Evolutionary conservation across 352 stramenopile species (phyloP), one percentile per base, ranked within the genome.

Genomic region (Globisporangium paroecandrum): DNA sequence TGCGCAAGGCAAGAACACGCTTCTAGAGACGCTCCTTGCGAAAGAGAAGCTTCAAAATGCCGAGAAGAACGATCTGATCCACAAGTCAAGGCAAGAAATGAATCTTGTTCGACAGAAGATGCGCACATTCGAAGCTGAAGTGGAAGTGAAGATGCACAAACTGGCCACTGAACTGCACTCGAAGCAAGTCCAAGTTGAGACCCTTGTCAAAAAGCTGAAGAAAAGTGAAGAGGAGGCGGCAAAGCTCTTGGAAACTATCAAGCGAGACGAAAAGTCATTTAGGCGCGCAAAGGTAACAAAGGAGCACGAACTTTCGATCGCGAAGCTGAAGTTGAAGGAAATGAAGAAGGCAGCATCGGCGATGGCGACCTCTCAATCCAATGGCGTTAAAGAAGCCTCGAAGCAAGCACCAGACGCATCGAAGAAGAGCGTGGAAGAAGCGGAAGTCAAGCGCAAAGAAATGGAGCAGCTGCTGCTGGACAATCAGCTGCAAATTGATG

Each of bases 1-100:
- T 25, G 80, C 79, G 5, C 79, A 91, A 58, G 85, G 85, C 29
- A 82, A 89, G 64, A 87, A 82, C 41, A 58, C 75, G 7, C 20
- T 91, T 32, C 60, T 93, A 25, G 81, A 90, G 62, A 74, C 75
- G n/a, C 63, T 91, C n/a, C 72, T 93, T 3, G 71, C 77, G 0
- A 77, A 77, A 41, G 84, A 89, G 62, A 90, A 89, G 69, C 53
- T 70, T 12, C 77, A 87, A 20, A 84, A 77, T 27, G 74, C 86
- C 34, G 78, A 90, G 62, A 90, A 87, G 64, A 77, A 71, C 22
- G 76, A 88, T 60, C 36, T 83, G 62, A 65, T 89, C 3, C 78
- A 74, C 3, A 81, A 82, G 36, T 77, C 75, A 12, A 78, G 84
- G 13, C 88, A 90, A 51, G 82, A 94, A 53, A 87, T 90, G 47